phyloP scores from a whole-genome alignment of 805 yeast genomes.

The Vanderwaltozyma tropicalis region DNA sequence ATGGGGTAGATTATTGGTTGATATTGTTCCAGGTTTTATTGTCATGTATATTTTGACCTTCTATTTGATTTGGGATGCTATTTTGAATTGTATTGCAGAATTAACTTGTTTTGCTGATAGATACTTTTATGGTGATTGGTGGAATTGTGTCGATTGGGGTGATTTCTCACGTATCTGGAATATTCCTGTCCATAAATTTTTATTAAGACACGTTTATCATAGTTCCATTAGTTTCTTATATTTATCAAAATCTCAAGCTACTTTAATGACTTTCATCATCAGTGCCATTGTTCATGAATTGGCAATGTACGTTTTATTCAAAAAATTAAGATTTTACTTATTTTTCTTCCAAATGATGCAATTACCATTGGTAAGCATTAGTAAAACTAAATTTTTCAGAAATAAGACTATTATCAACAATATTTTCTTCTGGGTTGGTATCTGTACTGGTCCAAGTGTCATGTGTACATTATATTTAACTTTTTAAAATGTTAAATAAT shows the following conservation, averaged over 20 bases:
- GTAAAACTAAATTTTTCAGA: conserved; percentile 48
- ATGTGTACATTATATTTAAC: conserved; percentile 77
- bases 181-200: conserved; percentile 80
- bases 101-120: conserved; percentile 80
- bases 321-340: conserved; percentile 69
- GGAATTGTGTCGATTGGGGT: conserved; percentile 92
- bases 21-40: conserved; percentile 72
- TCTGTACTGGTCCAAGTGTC: conserved; percentile 81
- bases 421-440: conserved; percentile 82
- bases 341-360: conserved; percentile 79
- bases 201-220: conserved; percentile 89
- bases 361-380: conserved; percentile 61
- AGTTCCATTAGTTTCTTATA: conserved; percentile 70
- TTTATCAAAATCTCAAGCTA: conserved; percentile 56
- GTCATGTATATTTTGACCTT: conserved; percentile 67
- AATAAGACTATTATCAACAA: conserved; percentile 58
- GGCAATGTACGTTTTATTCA: conserved; percentile 83
- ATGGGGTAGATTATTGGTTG: conserved; percentile 39
- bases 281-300: conserved; percentile 83
- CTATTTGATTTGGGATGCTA: conserved; percentile 92
- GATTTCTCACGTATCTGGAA: conserved; percentile 94
- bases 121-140: conserved; percentile 93
- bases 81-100: conserved; percentile 83
- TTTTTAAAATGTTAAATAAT: conserved; percentile 33
- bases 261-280: conserved; percentile 64